These are phyloP conservation scores for Luzula sylvatica DNA, from an alignment of 176 grass and related monocot species.

Conservation along the genomic window DNA sequence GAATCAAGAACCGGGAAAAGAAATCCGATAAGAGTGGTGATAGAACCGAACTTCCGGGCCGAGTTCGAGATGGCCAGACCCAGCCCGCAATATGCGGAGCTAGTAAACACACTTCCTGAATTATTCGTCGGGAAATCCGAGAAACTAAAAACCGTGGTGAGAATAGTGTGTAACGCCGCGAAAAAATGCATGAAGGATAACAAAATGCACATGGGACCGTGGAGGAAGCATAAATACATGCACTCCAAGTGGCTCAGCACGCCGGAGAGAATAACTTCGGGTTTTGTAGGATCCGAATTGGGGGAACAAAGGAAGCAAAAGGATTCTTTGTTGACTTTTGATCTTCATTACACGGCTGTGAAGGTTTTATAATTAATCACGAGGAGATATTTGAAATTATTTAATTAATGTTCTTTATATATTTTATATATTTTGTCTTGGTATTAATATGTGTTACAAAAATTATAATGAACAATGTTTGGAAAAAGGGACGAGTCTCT, in stretches of 20 bases:
- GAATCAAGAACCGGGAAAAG: slow-evolving; percentile 38
- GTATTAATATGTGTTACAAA: too few species aligned
- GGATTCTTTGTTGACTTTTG: slow-evolving; percentile 26
- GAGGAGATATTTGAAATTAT: too few species aligned
- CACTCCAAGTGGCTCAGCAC: slow-evolving; percentile 25
- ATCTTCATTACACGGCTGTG: slow-evolving; percentile 22
- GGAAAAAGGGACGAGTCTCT: too few species aligned
- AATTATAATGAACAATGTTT: too few species aligned
- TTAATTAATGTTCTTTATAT: too few species aligned
- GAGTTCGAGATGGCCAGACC: slow-evolving; percentile 87
- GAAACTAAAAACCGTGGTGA: slow-evolving; percentile 49
- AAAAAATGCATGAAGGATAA: slow-evolving; percentile 94
- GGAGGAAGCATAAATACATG: slow-evolving; percentile 63
- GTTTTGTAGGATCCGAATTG: not conserved
- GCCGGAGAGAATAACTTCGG: slow-evolving; percentile 11
- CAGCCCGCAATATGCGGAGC: slow-evolving; percentile 50
- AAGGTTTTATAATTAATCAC: slow-evolving; percentile 21
- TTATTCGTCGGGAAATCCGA: slow-evolving; percentile 71
- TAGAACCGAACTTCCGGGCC: slow-evolving; percentile 68
- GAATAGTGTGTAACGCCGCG: slow-evolving; percentile 70
- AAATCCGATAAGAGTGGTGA: slow-evolving; percentile 50
- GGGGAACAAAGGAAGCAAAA: slow-evolving; percentile 4
- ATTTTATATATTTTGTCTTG: too few species aligned
- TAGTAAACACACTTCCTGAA: slow-evolving; percentile 56
- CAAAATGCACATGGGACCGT: slow-evolving; percentile 88